Base-by-base conservation (phyloP, 73 alveolate genomes). In the Uronychia binucleata region DNA sequence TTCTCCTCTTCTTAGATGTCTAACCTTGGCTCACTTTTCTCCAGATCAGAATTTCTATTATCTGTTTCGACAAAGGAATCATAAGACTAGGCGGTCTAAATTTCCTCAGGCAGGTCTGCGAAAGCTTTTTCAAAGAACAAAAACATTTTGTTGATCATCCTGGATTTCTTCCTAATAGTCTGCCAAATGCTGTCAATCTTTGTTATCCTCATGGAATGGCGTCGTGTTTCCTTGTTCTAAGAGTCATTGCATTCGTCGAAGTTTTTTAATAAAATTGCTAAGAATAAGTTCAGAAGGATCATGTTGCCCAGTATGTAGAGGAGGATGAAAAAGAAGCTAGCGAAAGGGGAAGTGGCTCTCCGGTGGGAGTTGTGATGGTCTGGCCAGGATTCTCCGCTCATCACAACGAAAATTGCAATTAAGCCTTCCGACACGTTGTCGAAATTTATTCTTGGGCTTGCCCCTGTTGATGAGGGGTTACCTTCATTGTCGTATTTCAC, bases 221-320 rank as follows among this genome's bases (percentile, higher is more conserved):
- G 5, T 46, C 67, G 5, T 46, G 5, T 46, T 46, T 46, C 67
- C 19, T 46, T 46, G 67, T 5, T 11, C 5, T 46, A 46, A 46
- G 19, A 46, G n/a, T 46, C 67, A 46, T 46, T 46, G 19, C 67
- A 46, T 46, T 83, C 87, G 29, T 75, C 85, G 74, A 91, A 91
- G 77, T 86, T 87, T 77, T 82, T 79, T 28, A 91, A 74, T 11
- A 91, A 83, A 59, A 91, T 88, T 32, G 96, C 96, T 0, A 91
- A 57, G 83, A 91, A 91, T 31, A 91, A 82, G 31, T 91, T 91
- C 5, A 91, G 76, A 1, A 91, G 59, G 0, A 91, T 91, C 75
- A 79, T 86, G 34, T 91, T 74, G 8, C 94, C 96, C 13, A 91
- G 57, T 0, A 91, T 77, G 77, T 86, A 74, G n/a, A 91, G 82